phyloP scores from a whole-genome alignment of 768 basidiomycete species.

The Daedaleopsis nitida region DNA sequence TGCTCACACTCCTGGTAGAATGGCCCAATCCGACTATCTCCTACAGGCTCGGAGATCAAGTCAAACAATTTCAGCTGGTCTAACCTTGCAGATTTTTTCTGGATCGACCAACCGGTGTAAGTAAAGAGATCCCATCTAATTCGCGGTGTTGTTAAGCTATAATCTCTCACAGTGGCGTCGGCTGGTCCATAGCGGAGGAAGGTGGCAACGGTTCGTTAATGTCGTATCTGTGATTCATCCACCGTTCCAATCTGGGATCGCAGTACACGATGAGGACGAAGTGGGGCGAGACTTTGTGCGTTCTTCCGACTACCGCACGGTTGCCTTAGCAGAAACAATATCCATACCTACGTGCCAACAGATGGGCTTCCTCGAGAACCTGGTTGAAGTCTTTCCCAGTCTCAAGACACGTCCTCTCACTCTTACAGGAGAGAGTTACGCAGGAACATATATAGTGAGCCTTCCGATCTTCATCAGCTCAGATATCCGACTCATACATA shows the following conservation, averaged over 20 bases:
- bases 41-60: slow-evolving; percentile 46
- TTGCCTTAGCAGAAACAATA: background rate
- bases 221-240: too few species aligned
- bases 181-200: slow-evolving; percentile 64
- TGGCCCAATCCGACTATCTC: slow-evolving; percentile 62
- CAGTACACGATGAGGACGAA: slow-evolving; percentile 54
- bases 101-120: slow-evolving; percentile 74
- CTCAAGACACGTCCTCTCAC: slow-evolving; percentile 66
- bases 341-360: slow-evolving; percentile 25
- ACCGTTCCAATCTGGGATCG: background rate
- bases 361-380: slow-evolving; percentile 72
- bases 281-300: slow-evolving; percentile 56
- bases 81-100: slow-evolving; percentile 63
- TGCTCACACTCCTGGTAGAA: slow-evolving; percentile 44
- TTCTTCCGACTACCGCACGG: background rate
- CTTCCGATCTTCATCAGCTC: background rate
- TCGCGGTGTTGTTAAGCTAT: background rate
- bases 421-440: slow-evolving; percentile 74
- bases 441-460: slow-evolving; percentile 68
- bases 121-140: slow-evolving; percentile 18
- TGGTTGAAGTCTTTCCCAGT: slow-evolving; percentile 74
- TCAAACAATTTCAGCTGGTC: slow-evolving; percentile 61
- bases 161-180: slow-evolving; percentile 47
- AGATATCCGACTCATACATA: background rate
- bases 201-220: slow-evolving; percentile 49